Percentiles rank a stretch among this genome's conserved stretches.
phyloP scores from a whole-genome alignment of 306 rosid species.

The Gastrolobium villosum region DNA sequence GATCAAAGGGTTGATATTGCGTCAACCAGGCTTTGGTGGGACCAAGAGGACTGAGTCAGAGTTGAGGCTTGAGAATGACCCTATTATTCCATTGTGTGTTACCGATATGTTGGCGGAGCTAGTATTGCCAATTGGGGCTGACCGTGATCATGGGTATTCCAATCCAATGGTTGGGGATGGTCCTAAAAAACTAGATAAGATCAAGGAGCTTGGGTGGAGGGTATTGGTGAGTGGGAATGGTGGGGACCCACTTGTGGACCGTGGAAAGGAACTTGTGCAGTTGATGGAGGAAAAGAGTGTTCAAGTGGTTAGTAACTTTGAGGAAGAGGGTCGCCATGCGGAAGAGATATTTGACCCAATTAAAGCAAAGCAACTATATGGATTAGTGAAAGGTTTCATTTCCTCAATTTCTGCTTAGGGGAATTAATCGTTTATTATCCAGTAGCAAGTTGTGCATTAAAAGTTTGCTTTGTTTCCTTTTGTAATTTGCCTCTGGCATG shows the following conservation, averaged over 20 bases:
- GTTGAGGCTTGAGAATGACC: conserved; percentile 44
- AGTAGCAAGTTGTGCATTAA: too few species aligned
- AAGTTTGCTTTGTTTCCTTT: too few species aligned
- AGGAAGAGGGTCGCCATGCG: conserved; percentile 48
- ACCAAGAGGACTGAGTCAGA: conserved; percentile 47
- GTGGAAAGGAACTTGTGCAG: conserved; percentile 42
- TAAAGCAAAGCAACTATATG: not conserved
- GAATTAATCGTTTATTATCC: too few species aligned
- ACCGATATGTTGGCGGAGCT: conserved; percentile 49
- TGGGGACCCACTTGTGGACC: conserved; percentile 60
- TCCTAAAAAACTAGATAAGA: not conserved
- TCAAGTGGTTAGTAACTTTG: conserved; percentile 39
- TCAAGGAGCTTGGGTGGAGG: conserved; percentile 53
- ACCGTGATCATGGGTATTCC: too few species aligned
- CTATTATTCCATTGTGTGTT: not conserved
- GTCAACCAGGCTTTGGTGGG: conserved; percentile 54
- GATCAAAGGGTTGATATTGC: conserved; percentile 54
- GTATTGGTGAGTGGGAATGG: conserved; percentile 44
- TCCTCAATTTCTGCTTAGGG: not conserved
- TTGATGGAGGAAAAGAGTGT: conserved; percentile 46
- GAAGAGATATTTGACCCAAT: conserved; percentile 6
- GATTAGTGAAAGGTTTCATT: conserved; percentile 35
- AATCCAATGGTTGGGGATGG: conserved; percentile 47
- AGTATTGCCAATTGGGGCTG: conserved; percentile 18
- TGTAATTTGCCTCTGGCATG: too few species aligned